Conservation (phyloP, 805 yeast species). For the Candida wancherniae region DNA sequence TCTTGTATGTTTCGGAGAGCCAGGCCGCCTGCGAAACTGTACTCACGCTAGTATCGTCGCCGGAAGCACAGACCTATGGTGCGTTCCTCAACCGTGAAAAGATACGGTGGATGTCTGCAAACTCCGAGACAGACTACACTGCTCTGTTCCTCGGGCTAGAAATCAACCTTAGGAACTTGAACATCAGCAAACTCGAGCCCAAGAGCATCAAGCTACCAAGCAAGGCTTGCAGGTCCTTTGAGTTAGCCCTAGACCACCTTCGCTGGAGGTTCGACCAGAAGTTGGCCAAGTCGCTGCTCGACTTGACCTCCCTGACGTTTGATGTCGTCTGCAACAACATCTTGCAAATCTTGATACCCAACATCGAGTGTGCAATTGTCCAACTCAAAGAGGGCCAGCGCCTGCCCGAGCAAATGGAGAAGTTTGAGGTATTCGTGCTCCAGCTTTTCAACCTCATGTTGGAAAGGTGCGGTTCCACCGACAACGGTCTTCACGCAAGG, state of each 20-base stretch:
- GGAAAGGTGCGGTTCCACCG: no score
- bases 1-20: conserved; percentile 58
- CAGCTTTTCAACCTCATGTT: conserved; percentile 13
- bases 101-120: conserved; percentile 16
- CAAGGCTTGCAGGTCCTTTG: conserved; percentile 15
- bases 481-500: no score
- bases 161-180: conserved; percentile 20
- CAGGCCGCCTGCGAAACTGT: conserved; percentile 18
- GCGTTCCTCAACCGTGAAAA: conserved; percentile 33
- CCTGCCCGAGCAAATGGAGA: conserved; percentile 1
- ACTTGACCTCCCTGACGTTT: conserved; percentile 10
- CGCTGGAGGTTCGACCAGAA: conserved; percentile 20
- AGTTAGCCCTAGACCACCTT: conserved; percentile 18
- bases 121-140: conserved; percentile 3
- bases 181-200: conserved; percentile 13
- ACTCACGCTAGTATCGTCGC: conserved; percentile 16
- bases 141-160: conserved; percentile 28
- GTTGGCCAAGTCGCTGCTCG: conserved; percentile 18
- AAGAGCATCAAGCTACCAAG: conserved; percentile 9
- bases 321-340: conserved; percentile 4
- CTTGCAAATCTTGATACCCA: conserved; percentile 1
- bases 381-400: background rate
- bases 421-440: conserved; percentile 11
- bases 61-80: conserved; percentile 25
- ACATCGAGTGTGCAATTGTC: conserved; percentile 4